Base-by-base conservation (phyloP, 2,329 filamentous ascomycete species). In the Aspergillus fumigatiaffinis region DNA sequence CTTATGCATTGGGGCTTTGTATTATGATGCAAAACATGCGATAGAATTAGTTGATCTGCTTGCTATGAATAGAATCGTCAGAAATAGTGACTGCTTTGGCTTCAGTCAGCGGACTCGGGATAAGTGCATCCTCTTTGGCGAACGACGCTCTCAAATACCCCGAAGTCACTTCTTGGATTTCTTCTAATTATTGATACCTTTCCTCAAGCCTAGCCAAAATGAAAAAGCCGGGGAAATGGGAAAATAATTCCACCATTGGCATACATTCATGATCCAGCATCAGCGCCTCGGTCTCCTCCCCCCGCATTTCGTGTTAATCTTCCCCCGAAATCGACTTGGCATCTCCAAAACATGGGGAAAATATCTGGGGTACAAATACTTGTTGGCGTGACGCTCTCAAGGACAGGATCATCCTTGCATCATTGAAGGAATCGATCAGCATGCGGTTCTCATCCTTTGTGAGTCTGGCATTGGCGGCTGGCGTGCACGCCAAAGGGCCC, bases 401-500 rank as follows among this genome's bases (percentile, higher is more conserved):
- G 2, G 14, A 17, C 5, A 17, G 32, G 17, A 17, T 17, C 6
- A 38, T 38, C 32, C 14, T 35, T 38, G 32, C 32, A 7, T 38
- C 32, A 12, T 1, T 17, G 32, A 14, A 38, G 32, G 32, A 35
- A 35, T 38, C 5, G 32, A 17, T 38, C 14, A 56, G 5, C 7
- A 57, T 57, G 55, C 42, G 42, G 9, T 3, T 49, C 44, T 50
- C 51, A 4, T 28, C 50, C 17, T 4, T 44, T 28, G 32, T 20
- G 17, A 26, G 29, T 8, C 17, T 46, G n/a, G 51, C 25, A 8
- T 17, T 57, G 14, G 32, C 32, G 3, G 50, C 52, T 2, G 14
- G 32, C 14, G 32, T 7, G 5, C 32, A 38, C 32, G 32, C 32
- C 32, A 38, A 38, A 17, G 58, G 51, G 9, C 59, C 61, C 20